Evolutionary conservation across 2,329 filamentous ascomycete species (phyloP), one percentile per base, ranked within the genome.

Genomic region (Periconia digitata): DNA sequence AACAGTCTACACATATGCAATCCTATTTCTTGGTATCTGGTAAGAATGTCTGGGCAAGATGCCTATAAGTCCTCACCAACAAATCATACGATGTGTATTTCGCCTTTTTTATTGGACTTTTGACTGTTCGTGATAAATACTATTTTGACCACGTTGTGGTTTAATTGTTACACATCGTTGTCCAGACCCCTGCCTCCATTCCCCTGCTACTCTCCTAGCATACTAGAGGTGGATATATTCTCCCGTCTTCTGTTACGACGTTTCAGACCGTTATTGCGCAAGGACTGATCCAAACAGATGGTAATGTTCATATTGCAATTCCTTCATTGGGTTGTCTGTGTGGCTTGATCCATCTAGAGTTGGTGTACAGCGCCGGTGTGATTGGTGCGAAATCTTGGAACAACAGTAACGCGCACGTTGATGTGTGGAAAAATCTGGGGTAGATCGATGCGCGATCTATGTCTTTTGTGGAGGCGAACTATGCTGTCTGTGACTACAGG

Each of bases 211-310:
- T 54, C 41, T 43, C 50, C 53, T 47, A 46, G 49, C 40, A 46
- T 44, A 15, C 27, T 32, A 32, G 47, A 51, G 46, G 58, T 56
- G 55, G 51, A 54, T 45, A 50, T 44, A 23, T 24, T 6, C 23
- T 29, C 38, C 43, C 22, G 17, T 16, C 13, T 45, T 44, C 24
- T 20, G 44, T 27, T 40, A 40, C 24, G 20, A 36, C 24, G 46
- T 47, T 47, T 47, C 40, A 39, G 21, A 43, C 13, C 4, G 12
- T 32, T 32, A 32, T 32, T 32, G 27, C 27, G 27, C 27, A 32
- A 32, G 10, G 27, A 32, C 10, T 32, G 27, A 32, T 32, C 4
- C 27, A 32, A 32, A 5, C 10, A 32, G 27, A 32, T 32, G 10
- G 27, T 6, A 32, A 32, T 3, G 27, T 32, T 13, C n/a, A 32